phyloP scores from a whole-genome alignment of 768 basidiomycete species.

The Punctularia strigosozonata region DNA sequence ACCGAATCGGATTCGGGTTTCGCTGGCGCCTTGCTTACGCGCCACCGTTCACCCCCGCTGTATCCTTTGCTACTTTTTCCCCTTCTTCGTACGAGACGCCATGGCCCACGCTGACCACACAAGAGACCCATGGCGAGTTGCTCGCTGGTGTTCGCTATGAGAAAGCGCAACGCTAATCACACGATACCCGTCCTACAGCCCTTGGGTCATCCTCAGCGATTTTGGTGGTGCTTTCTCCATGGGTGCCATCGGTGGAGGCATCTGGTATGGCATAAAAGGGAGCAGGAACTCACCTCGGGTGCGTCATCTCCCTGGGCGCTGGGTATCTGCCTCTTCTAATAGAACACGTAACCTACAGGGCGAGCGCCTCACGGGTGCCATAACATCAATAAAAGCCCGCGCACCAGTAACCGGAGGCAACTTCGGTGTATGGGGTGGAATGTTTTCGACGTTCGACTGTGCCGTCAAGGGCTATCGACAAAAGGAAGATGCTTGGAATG shows the following conservation, averaged over 20 bases:
- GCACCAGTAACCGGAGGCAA: slow-evolving; percentile 98
- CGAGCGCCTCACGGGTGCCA: slow-evolving; percentile 85
- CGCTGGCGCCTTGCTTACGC: too few species aligned
- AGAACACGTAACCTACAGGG: too few species aligned
- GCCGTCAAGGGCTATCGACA: slow-evolving; percentile 94
- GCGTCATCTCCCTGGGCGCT: slow-evolving; percentile 15
- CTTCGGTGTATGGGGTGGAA: slow-evolving; percentile 92
- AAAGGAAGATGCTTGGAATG: slow-evolving; percentile 99
- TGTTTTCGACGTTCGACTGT: slow-evolving; percentile 98
- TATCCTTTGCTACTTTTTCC: neutral
- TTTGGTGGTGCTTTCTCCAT: slow-evolving; percentile 96
- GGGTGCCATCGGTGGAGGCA: slow-evolving; percentile 95
- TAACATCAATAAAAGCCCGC: slow-evolving; percentile 94
- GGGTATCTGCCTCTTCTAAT: neutral
- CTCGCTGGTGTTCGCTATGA: neutral
- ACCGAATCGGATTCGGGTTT: too few species aligned
- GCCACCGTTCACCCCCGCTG: neutral
- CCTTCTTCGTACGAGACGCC: slow-evolving; percentile 5
- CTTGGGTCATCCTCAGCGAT: slow-evolving; percentile 98
- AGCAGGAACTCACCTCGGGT: slow-evolving; percentile 94
- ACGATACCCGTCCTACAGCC: slow-evolving; percentile 35
- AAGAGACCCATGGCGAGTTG: slow-evolving; percentile 75
- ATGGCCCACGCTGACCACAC: slow-evolving; percentile 93
- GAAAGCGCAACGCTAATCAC: neutral
- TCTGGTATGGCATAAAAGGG: slow-evolving; percentile 98